phyloP scores from a whole-genome alignment of 2,329 filamentous ascomycete species.

The Diaporthe destruens region DNA sequence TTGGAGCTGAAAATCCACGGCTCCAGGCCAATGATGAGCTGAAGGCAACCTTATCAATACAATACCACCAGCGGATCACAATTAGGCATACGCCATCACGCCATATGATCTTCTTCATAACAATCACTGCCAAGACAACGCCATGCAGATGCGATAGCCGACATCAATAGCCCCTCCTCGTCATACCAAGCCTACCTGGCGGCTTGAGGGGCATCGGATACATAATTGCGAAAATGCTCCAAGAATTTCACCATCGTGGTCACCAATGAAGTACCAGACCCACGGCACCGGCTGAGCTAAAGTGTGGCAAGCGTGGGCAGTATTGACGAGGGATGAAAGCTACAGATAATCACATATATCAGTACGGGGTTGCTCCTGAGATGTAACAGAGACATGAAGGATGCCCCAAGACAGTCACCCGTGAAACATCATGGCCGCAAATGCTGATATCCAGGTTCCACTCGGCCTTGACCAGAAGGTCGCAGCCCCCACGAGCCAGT shows the following conservation, averaged over 20 bases:
- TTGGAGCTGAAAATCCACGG: not conserved
- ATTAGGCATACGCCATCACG: constrained; percentile 1
- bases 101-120: constrained; percentile 15
- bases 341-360: not conserved
- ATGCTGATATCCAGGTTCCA: not conserved
- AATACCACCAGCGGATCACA: not conserved
- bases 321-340: not conserved
- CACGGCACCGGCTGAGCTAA: not conserved
- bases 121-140: not conserved
- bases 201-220: not conserved
- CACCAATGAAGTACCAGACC: constrained; percentile 1
- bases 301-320: not conserved
- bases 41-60: not conserved
- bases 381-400: not conserved
- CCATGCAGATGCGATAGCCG: constrained; percentile 8
- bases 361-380: not conserved
- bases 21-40: not conserved
- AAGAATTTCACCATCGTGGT: constrained; percentile 24
- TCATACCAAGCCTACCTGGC: constrained; percentile 9
- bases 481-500: not conserved
- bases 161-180: not conserved
- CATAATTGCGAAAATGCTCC: constrained; percentile 8
- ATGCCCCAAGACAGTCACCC: not conserved
- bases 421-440: not conserved
- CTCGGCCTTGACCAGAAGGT: constrained; percentile 6